Evolutionary conservation across 2,329 filamentous ascomycete species (phyloP), one percentile per base, ranked within the genome.

Genomic region (Sporothrix humicola): DNA sequence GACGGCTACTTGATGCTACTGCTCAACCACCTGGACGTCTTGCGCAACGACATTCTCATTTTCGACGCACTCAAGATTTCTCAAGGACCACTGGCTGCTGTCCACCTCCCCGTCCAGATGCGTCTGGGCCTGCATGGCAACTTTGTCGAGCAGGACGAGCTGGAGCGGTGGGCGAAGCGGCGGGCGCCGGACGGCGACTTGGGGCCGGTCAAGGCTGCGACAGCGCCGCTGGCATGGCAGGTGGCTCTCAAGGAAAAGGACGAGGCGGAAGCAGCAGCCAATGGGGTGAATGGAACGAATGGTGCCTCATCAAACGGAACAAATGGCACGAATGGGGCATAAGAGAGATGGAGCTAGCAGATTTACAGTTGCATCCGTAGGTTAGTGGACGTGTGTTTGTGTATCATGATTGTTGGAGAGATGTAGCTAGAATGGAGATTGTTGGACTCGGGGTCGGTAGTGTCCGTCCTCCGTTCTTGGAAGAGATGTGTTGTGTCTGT

Each of bases 1-100:
- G 85, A 88, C 71, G 86, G 86, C 0, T 87, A 86, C 75, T 81
- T 82, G 76, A 82, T 87, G 48, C 84, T 84, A 23, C 80, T 85
- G 69, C 78, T 84, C 56, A 85, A 85, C 75, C 81, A 83, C 71
- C 81, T 86, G 3, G 85, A 86, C 75, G 80, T 82, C 68, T 77
- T 84, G 46, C 79, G 83, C 68, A 85, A 84, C 75, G 83, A 84
- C 71, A 80, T 84, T 7, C 79, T 83, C n/a, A 82, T 84, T 65
- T 83, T 84, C 71, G 82, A 85, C 59, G 83, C 83, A 0, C 80
- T 80, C 75, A 76, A 83, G 20, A 77, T 85, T 0, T 76, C 79
- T 0, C 78, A 80, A 44, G 83, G 84, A 0, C 84, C 83, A 9
- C 72, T 84, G 42, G 82, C 82, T 0, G 82, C 81, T 0, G 76